phyloP scores from a whole-genome alignment of 2,329 filamentous ascomycete genomes.

The Trematosphaeria pertusa region DNA sequence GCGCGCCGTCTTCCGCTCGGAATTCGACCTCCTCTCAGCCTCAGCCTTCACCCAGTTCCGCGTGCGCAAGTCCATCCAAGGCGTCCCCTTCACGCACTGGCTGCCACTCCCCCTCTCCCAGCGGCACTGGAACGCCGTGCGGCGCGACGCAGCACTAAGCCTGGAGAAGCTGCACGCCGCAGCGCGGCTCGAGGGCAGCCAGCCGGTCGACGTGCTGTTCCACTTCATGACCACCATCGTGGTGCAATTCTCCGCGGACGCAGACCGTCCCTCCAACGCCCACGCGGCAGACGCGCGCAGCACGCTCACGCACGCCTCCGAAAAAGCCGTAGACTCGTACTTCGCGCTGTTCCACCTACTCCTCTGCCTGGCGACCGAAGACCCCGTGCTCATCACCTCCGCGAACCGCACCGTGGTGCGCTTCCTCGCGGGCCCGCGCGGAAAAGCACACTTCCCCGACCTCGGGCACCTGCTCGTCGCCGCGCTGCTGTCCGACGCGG shows the following conservation, averaged over 20 bases:
- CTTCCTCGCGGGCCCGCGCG: constrained; percentile 51
- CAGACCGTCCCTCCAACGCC: constrained; percentile 18
- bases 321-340: constrained; percentile 62
- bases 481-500: constrained; percentile 54
- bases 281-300: constrained; percentile 35
- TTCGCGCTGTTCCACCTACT: constrained; percentile 61
- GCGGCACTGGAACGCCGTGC: constrained; percentile 54
- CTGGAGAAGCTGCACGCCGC: constrained; percentile 35
- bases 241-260: constrained; percentile 54
- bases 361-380: constrained; percentile 54
- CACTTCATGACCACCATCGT: constrained; percentile 61
- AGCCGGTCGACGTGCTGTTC: constrained; percentile 50
- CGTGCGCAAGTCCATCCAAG: constrained; percentile 53
- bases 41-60: constrained; percentile 48
- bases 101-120: constrained; percentile 57
- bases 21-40: constrained; percentile 59
- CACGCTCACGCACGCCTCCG: constrained; percentile 56
- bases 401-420: constrained; percentile 52
- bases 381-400: constrained; percentile 42
- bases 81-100: constrained; percentile 52
- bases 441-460: constrained; percentile 55
- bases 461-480: constrained; percentile 59
- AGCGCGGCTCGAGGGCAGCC: constrained; percentile 28
- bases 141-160: constrained; percentile 25
- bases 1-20: constrained; percentile 49